Conservation (phyloP, 768 basidiomycete genomes). For the Termitomyces sp. region DNA sequence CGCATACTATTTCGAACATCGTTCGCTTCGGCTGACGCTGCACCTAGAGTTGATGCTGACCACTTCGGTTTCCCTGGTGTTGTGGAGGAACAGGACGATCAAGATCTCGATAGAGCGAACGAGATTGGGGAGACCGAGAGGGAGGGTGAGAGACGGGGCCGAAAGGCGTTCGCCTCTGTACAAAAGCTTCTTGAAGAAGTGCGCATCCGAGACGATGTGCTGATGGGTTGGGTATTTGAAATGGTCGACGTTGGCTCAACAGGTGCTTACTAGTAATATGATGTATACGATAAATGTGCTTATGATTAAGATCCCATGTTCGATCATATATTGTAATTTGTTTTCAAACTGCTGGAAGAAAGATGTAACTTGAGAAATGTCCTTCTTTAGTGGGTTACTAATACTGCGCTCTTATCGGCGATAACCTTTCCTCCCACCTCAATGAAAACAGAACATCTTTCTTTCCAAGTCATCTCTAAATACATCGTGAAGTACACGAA, state of each 20-base stretch:
- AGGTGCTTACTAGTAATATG: conserved; percentile 3
- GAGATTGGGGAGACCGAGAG: conserved; percentile 45
- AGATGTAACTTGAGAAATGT: no score
- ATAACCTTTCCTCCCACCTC: background rate
- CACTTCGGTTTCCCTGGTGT: conserved; percentile 89
- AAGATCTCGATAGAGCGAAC: conserved; percentile 42
- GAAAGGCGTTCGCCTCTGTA: conserved; percentile 62
- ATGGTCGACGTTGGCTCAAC: conserved; percentile 46
- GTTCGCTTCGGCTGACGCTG: conserved; percentile 63
- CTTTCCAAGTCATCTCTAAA: conserved; percentile 32
- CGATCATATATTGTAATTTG: background rate
- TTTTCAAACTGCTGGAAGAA: background rate
- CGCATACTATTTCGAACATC: conserved; percentile 80
- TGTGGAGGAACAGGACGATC: conserved; percentile 73
- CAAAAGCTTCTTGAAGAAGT: conserved; percentile 59
- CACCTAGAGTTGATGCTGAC: conserved; percentile 71
- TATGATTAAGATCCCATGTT: background rate
- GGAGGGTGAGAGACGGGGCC: conserved; percentile 68
- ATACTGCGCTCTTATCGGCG: background rate
- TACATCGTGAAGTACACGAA: conserved; percentile 42
- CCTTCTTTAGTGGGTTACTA: no score
- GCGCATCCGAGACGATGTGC: conserved; percentile 54
- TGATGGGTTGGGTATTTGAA: conserved; percentile 55
- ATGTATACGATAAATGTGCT: background rate
- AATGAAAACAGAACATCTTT: conserved; percentile 14